phyloP scores from a whole-genome alignment of 176 grass and related monocot species.

The Oryza rufipogon region DNA sequence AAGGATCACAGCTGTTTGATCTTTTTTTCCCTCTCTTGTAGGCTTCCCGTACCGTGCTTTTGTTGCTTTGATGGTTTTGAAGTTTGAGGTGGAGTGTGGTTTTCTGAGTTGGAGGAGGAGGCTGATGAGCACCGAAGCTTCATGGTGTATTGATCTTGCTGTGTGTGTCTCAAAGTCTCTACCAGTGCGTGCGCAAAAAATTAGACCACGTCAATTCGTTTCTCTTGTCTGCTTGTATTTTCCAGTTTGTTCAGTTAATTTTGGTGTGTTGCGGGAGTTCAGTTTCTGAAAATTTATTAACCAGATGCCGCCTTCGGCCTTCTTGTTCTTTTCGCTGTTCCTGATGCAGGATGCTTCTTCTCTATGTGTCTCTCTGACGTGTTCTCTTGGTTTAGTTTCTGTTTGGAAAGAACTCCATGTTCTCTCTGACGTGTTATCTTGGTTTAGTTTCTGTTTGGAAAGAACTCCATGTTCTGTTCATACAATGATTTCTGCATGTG shows the following conservation, averaged over 20 bases:
- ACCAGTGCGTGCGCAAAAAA: background rate
- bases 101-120: background rate
- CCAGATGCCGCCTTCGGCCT: background rate
- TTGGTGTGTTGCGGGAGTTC: too few relatives aligned
- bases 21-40: background rate
- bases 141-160: constrained; percentile 5
- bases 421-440: background rate
- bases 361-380: background rate
- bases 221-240: background rate
- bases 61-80: background rate
- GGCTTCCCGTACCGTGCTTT: too few relatives aligned
- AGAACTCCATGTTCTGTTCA: background rate
- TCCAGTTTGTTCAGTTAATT: too few relatives aligned
- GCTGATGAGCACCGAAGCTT: background rate
- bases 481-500: background rate
- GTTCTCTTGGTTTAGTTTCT: background rate
- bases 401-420: background rate
- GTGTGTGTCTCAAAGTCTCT: background rate
- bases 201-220: too few relatives aligned
- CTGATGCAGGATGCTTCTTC: background rate
- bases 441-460: background rate
- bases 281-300: background rate
- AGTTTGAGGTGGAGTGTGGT: background rate
- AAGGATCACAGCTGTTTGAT: background rate
- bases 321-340: background rate